Percentiles rank a stretch among this genome's conserved stretches.
These are phyloP conservation scores for Lyophyllum semitale DNA, from an alignment of 768 basidiomycete genomes.

Conservation along the genomic window DNA sequence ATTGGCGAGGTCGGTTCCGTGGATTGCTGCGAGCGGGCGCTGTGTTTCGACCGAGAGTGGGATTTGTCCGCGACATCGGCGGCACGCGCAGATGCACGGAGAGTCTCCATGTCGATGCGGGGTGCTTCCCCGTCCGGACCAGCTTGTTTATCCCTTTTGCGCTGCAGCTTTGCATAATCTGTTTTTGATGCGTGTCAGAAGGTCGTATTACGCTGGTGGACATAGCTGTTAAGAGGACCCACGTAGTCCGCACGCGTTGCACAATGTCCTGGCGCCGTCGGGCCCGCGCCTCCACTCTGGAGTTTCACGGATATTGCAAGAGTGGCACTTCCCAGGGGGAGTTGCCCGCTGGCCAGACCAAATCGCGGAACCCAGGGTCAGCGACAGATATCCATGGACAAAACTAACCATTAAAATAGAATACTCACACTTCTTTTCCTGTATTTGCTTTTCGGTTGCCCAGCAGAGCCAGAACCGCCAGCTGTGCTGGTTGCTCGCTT, in stretches of 20 bases:
- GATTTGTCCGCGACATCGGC: slow-evolving; percentile 46
- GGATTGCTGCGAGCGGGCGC: slow-evolving; percentile 25
- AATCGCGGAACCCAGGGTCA: slow-evolving; percentile 28
- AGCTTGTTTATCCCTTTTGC: slow-evolving; percentile 70
- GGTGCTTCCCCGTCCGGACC: slow-evolving; percentile 55
- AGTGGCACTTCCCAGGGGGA: slow-evolving; percentile 85
- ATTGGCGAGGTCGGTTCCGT: slow-evolving; percentile 31
- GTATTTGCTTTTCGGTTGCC: slow-evolving; percentile 77
- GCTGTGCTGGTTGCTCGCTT: slow-evolving; percentile 77
- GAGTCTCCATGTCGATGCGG: slow-evolving; percentile 73
- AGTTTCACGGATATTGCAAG: slow-evolving; percentile 84
- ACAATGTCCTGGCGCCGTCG: slow-evolving; percentile 80
- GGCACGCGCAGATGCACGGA: slow-evolving; percentile 72
- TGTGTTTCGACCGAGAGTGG: slow-evolving; percentile 22
- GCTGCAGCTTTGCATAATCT: slow-evolving; percentile 86
- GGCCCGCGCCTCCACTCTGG: slow-evolving; percentile 89
- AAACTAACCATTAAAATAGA: slow-evolving; percentile 3
- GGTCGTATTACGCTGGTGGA: neutral
- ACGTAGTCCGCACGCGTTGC: slow-evolving; percentile 88
- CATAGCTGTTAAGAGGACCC: slow-evolving; percentile 32
- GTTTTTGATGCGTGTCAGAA: neutral
- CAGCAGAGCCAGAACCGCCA: slow-evolving; percentile 47
- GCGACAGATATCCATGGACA: slow-evolving; percentile 3
- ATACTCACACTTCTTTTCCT: slow-evolving; percentile 80
- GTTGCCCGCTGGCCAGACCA: slow-evolving; percentile 68